Conservation (phyloP, 371 early-diverging fungal species). For the Phascolomyces articulosus region DNA sequence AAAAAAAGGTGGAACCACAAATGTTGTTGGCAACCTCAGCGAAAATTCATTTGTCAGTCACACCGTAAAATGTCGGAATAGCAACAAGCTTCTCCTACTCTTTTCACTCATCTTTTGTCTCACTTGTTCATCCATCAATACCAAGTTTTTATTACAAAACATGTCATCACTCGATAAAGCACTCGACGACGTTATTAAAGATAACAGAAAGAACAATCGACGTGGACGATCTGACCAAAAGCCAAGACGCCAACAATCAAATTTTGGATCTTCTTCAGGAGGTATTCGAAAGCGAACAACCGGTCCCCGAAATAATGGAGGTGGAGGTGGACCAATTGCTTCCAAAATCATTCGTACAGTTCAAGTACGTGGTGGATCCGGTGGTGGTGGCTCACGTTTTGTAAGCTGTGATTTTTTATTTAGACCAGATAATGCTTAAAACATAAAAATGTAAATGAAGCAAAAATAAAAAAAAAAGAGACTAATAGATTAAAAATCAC, state of each 20-base stretch:
- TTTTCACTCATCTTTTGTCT: neutral
- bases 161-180: slow-evolving; percentile 53
- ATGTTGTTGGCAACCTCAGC: too few species aligned
- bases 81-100: neutral
- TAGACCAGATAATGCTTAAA: neutral
- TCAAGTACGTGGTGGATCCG: slow-evolving; percentile 27
- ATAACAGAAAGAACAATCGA: slow-evolving; percentile 31
- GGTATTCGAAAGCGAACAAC: slow-evolving; percentile 36
- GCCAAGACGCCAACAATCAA: slow-evolving; percentile 22
- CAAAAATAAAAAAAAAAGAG: neutral
- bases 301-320: slow-evolving; percentile 1
- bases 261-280: slow-evolving; percentile 20
- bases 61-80: neutral
- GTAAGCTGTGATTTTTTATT: neutral
- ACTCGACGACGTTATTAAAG: slow-evolving; percentile 57
- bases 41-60: slow-evolving; percentile 1
- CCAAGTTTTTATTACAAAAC: too few species aligned
- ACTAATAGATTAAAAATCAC: neutral
- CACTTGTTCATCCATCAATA: too few species aligned
- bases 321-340: slow-evolving; percentile 14
- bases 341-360: slow-evolving; percentile 41
- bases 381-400: slow-evolving; percentile 7
- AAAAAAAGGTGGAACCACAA: neutral
- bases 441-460: neutral
- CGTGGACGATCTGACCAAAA: slow-evolving; percentile 13